Evolutionary conservation across 176 grass and related monocot genomes (phyloP).

Genomic region (Themeda triandra): DNA sequence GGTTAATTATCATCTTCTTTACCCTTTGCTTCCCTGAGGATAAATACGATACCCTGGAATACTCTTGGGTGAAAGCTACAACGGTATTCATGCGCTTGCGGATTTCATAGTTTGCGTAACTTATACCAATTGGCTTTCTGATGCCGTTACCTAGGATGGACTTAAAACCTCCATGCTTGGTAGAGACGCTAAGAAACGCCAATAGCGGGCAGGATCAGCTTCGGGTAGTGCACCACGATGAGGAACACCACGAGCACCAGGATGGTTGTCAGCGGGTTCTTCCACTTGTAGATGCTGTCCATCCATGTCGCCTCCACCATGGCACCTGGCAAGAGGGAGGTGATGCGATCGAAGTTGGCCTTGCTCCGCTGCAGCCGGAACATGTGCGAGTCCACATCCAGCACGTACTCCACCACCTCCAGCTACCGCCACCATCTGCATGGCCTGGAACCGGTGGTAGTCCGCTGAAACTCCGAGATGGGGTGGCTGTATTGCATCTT

Average conservation of each 20-base stretch:
- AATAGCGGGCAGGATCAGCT: slow-evolving; percentile 86
- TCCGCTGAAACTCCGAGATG: slow-evolving; percentile 55
- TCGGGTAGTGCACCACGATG: slow-evolving; percentile 65
- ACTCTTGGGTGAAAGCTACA: no score
- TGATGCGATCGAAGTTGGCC: slow-evolving; percentile 69
- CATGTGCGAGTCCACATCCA: slow-evolving; percentile 74
- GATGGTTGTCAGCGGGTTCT: slow-evolving; percentile 61
- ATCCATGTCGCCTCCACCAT: slow-evolving; percentile 44
- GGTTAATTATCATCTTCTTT: no score
- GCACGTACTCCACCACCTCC: slow-evolving; percentile 90
- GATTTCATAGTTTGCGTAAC: no score
- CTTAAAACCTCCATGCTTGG: no score
- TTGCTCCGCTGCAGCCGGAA: slow-evolving; percentile 72
- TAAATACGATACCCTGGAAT: no score
- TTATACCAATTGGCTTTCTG: no score
- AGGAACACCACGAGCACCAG: slow-evolving; percentile 77
- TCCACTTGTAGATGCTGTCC: slow-evolving; percentile 62
- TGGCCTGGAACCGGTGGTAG: slow-evolving; percentile 45
- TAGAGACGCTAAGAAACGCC: no score
- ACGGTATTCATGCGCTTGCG: no score
- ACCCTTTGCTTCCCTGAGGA: no score
- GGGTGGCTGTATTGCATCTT: slow-evolving; percentile 79
- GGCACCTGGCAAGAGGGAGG: slow-evolving; percentile 37
- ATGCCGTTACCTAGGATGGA: no score
- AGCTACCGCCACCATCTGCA: slow-evolving; percentile 47